Evolutionary conservation across 2,329 filamentous ascomycete species (phyloP).

Genomic region (Fusarium zealandicum): DNA sequence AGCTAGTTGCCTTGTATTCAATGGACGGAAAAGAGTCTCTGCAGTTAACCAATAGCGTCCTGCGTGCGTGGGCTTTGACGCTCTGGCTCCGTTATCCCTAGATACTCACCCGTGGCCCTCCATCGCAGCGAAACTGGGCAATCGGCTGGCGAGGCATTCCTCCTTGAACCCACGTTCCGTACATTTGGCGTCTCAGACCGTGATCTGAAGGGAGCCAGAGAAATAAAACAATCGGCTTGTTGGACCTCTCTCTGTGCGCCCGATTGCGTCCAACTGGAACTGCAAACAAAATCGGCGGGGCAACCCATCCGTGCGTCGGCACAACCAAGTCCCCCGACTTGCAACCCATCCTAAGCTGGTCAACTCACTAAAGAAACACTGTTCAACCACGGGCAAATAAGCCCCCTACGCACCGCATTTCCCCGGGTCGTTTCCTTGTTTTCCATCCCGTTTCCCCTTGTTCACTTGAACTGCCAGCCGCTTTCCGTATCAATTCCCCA

Average conservation of each 20-base stretch:
- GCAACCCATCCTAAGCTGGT: neutral
- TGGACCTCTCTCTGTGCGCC: neutral
- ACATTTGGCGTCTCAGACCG: conserved; percentile 18
- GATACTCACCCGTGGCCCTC: neutral
- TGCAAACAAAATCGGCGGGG: conserved; percentile 12
- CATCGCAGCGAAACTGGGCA: conserved; percentile 28
- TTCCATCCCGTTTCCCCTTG: conserved; percentile 17
- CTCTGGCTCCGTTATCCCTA: neutral
- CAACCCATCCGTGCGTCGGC: conserved; percentile 24
- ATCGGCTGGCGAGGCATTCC: conserved; percentile 24
- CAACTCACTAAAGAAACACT: neutral
- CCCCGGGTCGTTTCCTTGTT: conserved; percentile 22
- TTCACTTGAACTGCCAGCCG: conserved; percentile 1
- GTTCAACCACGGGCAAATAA: neutral
- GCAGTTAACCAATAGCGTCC: conserved; percentile 23
- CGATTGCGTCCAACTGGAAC: neutral
- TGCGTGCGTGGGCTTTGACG: conserved; percentile 12
- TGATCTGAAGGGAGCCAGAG: conserved; percentile 17
- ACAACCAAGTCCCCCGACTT: conserved; percentile 1
- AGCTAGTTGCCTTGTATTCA: conserved; percentile 11
- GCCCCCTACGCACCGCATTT: conserved; percentile 11
- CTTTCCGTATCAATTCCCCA: conserved; percentile 6
- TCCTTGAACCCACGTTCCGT: conserved; percentile 21
- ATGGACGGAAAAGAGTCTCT: conserved; percentile 15
- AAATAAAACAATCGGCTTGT: conserved; percentile 8